phyloP scores from a whole-genome alignment of 1,284 basidiomycete species.

The Trichosporon faecale region DNA sequence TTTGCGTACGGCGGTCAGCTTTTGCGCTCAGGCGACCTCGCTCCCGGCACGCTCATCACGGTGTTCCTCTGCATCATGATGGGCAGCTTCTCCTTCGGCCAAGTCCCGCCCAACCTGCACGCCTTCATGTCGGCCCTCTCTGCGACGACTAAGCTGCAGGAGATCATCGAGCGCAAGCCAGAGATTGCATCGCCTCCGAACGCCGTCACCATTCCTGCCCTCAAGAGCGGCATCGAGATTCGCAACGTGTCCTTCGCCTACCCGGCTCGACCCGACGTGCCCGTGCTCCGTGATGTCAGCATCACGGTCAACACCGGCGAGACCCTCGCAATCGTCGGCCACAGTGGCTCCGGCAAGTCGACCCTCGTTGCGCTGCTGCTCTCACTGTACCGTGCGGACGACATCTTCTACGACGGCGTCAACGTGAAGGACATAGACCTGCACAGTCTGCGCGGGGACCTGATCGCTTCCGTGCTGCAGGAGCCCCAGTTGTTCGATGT shows the following conservation, averaged over 20 bases:
- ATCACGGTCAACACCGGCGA: neutral
- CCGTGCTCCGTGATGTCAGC: neutral
- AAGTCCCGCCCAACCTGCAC: neutral
- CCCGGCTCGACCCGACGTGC: neutral
- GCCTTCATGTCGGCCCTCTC: neutral
- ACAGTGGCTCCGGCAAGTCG: conserved; percentile 83
- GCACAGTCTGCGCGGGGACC: conserved; percentile 57
- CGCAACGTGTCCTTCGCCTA: neutral
- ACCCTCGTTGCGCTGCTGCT: conserved; percentile 79
- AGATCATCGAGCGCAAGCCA: neutral
- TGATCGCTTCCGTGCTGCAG: conserved; percentile 84
- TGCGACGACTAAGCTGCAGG: neutral
- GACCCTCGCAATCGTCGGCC: neutral
- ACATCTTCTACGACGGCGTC: conserved; percentile 93
- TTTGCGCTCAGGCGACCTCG: neutral
- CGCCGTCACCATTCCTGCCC: neutral
- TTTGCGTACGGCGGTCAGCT: neutral
- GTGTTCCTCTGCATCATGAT: neutral
- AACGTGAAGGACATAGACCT: neutral
- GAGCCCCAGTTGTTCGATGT: conserved; percentile 63
- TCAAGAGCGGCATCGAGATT: neutral
- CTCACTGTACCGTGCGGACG: conserved; percentile 27
- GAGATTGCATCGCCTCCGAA: neutral
- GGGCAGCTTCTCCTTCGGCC: neutral
- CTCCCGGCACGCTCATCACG: neutral